Conservation (phyloP, 176 grass and related monocot genomes). For the barley (Hordeum vulgare) region DNA sequence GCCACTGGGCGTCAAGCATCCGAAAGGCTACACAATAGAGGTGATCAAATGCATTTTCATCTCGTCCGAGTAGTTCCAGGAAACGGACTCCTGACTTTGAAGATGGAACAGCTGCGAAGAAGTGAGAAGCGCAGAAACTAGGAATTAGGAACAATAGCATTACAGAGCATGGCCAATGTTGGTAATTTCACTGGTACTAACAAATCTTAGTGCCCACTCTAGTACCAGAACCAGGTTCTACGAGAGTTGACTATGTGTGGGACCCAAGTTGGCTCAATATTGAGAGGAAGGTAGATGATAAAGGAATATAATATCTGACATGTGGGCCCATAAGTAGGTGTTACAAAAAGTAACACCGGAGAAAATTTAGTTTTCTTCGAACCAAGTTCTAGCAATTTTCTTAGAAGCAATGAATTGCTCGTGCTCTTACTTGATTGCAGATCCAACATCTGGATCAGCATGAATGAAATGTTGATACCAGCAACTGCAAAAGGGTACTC, state of each 20-base stretch:
- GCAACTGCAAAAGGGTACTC: constrained; percentile 98
- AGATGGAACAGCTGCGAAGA: constrained; percentile 41
- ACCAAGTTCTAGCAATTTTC: too few relatives aligned
- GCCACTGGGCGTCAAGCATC: constrained; percentile 90
- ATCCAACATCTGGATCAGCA: constrained; percentile 92
- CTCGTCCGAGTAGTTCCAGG: constrained; percentile 55
- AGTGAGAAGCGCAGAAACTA: not conserved
- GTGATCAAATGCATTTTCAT: constrained; percentile 83
- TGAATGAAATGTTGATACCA: constrained; percentile 95
- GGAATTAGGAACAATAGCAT: not conserved
- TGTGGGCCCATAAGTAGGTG: too few relatives aligned
- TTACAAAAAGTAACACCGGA: too few relatives aligned
- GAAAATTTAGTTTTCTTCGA: too few relatives aligned
- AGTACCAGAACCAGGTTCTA: too few relatives aligned
- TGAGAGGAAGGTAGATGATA: too few relatives aligned
- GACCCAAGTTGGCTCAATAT: too few relatives aligned
- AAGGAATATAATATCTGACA: too few relatives aligned
- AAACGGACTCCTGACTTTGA: constrained; percentile 75
- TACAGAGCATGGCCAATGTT: not conserved
- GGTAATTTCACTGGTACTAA: too few relatives aligned
- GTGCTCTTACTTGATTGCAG: constrained; percentile 56
- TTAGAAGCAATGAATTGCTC: too few relatives aligned
- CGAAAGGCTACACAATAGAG: constrained; percentile 89
- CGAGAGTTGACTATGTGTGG: not conserved
- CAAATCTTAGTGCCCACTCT: too few relatives aligned